Evolutionary conservation across 192 early-diverging fungal species (phyloP).

Genomic region (Entrophospora sp.): DNA sequence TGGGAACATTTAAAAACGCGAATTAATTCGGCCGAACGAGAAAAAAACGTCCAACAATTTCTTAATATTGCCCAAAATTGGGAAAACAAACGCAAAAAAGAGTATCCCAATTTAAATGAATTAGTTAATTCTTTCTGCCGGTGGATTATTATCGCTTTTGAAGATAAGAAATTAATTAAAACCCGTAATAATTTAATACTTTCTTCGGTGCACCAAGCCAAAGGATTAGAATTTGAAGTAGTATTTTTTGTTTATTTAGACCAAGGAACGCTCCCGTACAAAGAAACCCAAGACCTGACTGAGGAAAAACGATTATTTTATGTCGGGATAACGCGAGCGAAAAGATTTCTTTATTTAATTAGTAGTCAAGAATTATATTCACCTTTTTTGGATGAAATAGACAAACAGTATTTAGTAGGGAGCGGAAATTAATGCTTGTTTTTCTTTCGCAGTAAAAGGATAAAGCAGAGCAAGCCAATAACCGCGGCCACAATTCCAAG

Average conservation of each 20-base stretch:
- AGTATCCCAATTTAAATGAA: background rate
- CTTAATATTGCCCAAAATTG: slow-evolving; percentile 3
- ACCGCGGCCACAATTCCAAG: no score
- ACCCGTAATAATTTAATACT: background rate
- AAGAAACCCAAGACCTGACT: background rate
- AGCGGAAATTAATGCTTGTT: no score
- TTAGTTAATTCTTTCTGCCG: background rate
- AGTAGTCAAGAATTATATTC: slow-evolving; percentile 4
- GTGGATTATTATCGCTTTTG: slow-evolving; percentile 6
- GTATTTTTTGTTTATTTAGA: slow-evolving; percentile 11
- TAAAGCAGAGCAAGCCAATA: no score
- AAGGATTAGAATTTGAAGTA: slow-evolving; percentile 9
- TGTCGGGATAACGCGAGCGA: background rate
- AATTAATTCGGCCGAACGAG: background rate
- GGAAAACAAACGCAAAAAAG: background rate
- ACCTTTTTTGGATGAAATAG: slow-evolving; percentile 5
- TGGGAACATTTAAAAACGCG: slow-evolving; percentile 1
- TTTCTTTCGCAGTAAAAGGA: no score
- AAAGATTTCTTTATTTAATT: background rate
- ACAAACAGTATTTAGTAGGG: background rate
- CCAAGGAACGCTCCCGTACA: background rate
- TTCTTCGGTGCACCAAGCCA: slow-evolving; percentile 8
- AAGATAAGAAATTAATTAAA: slow-evolving; percentile 8
- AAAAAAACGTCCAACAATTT: slow-evolving; percentile 10
- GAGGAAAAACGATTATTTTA: slow-evolving; percentile 1